These are phyloP conservation scores for Phaeosphaeriaceae sp. DNA, from an alignment of 2,329 filamentous ascomycete genomes.

Conservation along the genomic window DNA sequence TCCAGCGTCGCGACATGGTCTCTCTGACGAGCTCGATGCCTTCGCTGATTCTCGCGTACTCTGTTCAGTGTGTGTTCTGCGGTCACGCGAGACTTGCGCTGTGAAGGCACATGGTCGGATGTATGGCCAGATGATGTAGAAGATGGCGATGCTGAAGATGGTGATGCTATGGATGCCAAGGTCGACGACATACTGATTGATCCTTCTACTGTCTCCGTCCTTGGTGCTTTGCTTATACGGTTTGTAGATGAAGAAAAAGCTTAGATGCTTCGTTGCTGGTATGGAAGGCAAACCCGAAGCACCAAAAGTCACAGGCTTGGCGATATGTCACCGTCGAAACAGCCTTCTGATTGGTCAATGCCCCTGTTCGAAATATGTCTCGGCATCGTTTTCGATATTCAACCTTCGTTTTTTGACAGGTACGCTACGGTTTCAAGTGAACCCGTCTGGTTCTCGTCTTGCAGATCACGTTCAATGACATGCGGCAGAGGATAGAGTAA, in stretches of 20 bases:
- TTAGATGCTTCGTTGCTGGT: background rate
- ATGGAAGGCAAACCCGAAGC: slow-evolving; percentile 15
- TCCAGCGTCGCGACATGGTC: slow-evolving; percentile 51
- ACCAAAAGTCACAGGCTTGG: slow-evolving; percentile 26
- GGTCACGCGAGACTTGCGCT: slow-evolving; percentile 31
- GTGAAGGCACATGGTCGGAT: slow-evolving; percentile 11
- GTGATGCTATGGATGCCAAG: slow-evolving; percentile 1
- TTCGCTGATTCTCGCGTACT: slow-evolving; percentile 60
- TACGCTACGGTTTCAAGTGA: no score
- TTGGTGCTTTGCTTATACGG: no score
- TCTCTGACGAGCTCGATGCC: slow-evolving; percentile 56
- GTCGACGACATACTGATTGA: slow-evolving; percentile 7
- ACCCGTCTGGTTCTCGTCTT: no score
- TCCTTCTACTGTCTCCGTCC: background rate
- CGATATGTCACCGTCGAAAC: slow-evolving; percentile 40
- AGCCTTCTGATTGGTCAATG: slow-evolving; percentile 41
- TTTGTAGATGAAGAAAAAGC: background rate
- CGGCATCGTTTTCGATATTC: background rate
- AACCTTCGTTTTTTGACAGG: background rate
- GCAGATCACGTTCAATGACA: no score
- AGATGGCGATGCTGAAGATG: slow-evolving; percentile 12
- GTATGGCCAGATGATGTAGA: slow-evolving; percentile 18
- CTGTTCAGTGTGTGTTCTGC: slow-evolving; percentile 49
- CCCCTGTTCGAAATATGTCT: background rate
- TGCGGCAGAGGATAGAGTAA: no score